phyloP scores from a whole-genome alignment of 2,329 filamentous ascomycete species.

The Paecilomyces sp. region DNA sequence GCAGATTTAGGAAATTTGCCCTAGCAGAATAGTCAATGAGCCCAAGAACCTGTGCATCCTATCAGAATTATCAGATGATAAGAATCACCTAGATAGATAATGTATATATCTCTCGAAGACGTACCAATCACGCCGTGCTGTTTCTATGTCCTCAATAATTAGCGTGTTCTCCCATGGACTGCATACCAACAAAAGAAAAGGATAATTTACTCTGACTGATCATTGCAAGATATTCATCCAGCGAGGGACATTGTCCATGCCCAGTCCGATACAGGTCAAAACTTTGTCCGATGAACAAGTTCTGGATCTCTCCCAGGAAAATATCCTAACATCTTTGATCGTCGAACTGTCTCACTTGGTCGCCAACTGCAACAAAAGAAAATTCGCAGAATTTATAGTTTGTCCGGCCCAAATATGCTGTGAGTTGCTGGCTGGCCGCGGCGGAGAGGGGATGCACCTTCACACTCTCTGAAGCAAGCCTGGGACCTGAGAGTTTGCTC shows the following conservation, averaged over 20 bases:
- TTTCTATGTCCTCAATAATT: background rate
- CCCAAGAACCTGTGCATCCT: too few species aligned
- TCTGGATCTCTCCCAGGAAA: background rate
- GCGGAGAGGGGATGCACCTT: conserved; percentile 11
- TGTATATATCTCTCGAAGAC: too few species aligned
- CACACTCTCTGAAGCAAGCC: too few species aligned
- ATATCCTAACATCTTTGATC: background rate
- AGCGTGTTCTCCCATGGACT: too few species aligned
- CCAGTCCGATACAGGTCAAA: background rate
- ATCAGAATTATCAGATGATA: too few species aligned
- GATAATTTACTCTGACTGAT: background rate
- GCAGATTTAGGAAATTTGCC: background rate
- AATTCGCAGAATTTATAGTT: conserved; percentile 23
- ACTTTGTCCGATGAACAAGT: background rate
- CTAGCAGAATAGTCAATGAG: background rate
- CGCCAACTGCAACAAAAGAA: too few species aligned
- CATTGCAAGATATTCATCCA: background rate
- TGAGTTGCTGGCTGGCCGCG: conserved; percentile 30
- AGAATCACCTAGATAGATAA: too few species aligned
- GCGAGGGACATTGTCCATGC: background rate
- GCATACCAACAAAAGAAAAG: too few species aligned
- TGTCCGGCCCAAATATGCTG: conserved; percentile 29
- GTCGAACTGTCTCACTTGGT: too few species aligned
- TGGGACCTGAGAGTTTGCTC: too few species aligned
- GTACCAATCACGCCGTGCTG: too few species aligned